phyloP scores from a whole-genome alignment of 139 green algal genomes.

The Diplosphaera chodatii region DNA sequence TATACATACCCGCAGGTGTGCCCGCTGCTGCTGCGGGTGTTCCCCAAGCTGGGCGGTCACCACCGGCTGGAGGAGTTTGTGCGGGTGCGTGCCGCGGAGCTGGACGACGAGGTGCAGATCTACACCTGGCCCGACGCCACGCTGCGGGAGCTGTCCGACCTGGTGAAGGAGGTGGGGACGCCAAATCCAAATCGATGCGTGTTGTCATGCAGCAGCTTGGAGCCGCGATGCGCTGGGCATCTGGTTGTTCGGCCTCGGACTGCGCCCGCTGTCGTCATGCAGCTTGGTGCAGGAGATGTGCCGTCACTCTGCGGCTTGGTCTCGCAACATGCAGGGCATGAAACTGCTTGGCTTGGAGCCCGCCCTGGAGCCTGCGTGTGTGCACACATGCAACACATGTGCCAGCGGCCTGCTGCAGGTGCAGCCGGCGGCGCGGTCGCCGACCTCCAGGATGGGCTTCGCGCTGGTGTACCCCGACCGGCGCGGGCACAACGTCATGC shows the following conservation, averaged over 20 bases:
- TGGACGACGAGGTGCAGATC: constrained; percentile 56
- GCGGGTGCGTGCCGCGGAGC: constrained; percentile 17
- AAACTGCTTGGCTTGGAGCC: too few species aligned
- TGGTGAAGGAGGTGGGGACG: constrained; percentile 81
- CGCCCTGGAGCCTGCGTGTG: too few species aligned
- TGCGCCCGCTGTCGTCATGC: too few species aligned
- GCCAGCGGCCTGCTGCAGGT: too few species aligned
- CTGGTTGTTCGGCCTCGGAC: too few species aligned
- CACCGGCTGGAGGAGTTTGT: constrained; percentile 65
- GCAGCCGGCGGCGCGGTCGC: constrained; percentile 31
- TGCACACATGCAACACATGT: too few species aligned
- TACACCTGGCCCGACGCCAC: constrained; percentile 94
- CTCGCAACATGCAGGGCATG: too few species aligned
- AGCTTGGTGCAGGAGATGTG: too few species aligned
- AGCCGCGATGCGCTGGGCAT: too few species aligned
- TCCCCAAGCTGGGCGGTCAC: constrained; percentile 56
- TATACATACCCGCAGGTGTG: constrained; percentile 59
- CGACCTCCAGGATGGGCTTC: constrained; percentile 64
- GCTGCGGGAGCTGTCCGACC: constrained; percentile 82
- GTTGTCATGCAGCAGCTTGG: too few species aligned
- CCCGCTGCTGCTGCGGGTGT: constrained; percentile 80
- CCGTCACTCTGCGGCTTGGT: too few species aligned
- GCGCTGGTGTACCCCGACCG: constrained; percentile 86
- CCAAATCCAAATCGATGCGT: too few species aligned
- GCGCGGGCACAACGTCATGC: constrained; percentile 80